Conservation (phyloP, 2,329 filamentous ascomycete species). For the Lecanosticta acicola region DNA sequence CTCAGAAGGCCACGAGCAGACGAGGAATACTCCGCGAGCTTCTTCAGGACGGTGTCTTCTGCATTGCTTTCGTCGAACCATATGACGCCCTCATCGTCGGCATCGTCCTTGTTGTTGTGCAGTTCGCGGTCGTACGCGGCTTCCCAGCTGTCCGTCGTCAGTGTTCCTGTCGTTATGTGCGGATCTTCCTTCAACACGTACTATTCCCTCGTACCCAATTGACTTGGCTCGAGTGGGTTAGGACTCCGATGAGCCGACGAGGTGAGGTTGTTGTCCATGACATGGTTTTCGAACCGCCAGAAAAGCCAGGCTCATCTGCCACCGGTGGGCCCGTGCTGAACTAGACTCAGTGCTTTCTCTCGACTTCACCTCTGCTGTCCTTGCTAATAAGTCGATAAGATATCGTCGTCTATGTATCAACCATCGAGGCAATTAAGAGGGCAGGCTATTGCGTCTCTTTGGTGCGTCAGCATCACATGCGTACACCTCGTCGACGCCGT, state of each 20-base stretch:
- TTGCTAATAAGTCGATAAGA: no score
- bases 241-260: constrained; percentile 5
- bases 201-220: constrained; percentile 88
- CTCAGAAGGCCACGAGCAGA: constrained; percentile 36
- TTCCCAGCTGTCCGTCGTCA: constrained; percentile 42
- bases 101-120: constrained; percentile 64
- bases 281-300: neutral
- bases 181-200: no score
- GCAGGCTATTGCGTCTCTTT: no score
- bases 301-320: neutral
- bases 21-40: constrained; percentile 50
- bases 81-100: constrained; percentile 75
- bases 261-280: constrained; percentile 6
- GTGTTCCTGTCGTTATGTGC: no score
- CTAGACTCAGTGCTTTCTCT: no score
- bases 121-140: constrained; percentile 66
- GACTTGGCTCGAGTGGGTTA: constrained; percentile 61
- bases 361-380: no score
- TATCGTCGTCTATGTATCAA: no score
- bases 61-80: constrained; percentile 96
- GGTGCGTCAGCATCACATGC: no score
- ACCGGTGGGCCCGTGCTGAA: constrained; percentile 1
- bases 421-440: no score
- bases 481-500: no score
- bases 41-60: constrained; percentile 70